A percentile compares a stretch with the other conserved stretches of the same genome.
These are phyloP conservation scores for Aspergillus ellipticus DNA, from an alignment of 495 filamentous ascomycete genomes.

Conservation along the genomic window DNA sequence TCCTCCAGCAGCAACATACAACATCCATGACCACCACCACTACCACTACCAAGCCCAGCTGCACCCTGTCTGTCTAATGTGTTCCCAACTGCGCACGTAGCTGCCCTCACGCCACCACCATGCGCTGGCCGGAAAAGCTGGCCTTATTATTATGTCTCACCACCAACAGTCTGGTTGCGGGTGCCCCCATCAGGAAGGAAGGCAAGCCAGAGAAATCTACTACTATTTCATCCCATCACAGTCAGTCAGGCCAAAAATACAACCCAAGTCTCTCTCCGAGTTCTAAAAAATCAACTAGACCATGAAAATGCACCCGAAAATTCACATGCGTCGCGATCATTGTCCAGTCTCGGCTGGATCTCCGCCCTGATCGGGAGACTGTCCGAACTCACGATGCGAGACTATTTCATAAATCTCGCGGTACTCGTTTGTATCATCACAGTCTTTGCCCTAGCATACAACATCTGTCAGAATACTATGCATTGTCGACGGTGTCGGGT, in stretches of 20 bases:
- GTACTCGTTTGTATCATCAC: conserved; percentile 25
- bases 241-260: conserved; percentile 8
- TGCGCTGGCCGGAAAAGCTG: conserved; percentile 7
- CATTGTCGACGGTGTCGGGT: conserved; percentile 28
- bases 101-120: neutral
- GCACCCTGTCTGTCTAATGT: neutral
- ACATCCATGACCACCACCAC: too few relatives aligned
- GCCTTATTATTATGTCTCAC: conserved; percentile 1
- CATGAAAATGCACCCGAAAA: conserved; percentile 12
- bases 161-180: neutral
- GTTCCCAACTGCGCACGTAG: neutral
- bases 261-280: conserved; percentile 1
- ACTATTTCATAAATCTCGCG: conserved; percentile 16
- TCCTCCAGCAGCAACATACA: too few relatives aligned
- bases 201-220: too few relatives aligned
- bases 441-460: conserved; percentile 30
- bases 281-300: conserved; percentile 13
- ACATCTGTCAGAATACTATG: conserved; percentile 15
- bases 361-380: conserved; percentile 9
- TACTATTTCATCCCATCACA: conserved; percentile 5
- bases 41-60: neutral
- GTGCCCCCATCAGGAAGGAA: neutral
- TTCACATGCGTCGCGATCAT: conserved; percentile 17
- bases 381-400: neutral
- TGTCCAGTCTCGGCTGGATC: conserved; percentile 9